Evolutionary conservation across 805 yeast species (phyloP).

Genomic region (Clavispora vitiphila): DNA sequence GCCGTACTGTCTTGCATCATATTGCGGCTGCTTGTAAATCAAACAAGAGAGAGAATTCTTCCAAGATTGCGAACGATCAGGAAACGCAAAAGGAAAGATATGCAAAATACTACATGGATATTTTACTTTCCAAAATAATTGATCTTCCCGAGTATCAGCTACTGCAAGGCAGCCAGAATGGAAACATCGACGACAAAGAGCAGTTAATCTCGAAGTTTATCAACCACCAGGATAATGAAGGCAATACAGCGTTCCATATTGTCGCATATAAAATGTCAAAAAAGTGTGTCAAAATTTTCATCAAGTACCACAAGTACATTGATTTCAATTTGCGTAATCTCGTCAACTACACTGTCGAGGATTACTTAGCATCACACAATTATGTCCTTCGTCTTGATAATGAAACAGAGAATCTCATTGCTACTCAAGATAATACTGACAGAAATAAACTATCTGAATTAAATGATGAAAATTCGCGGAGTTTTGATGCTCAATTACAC

Average conservation of each 20-base stretch:
- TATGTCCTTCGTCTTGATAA: constrained; percentile 21
- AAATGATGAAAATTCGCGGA: constrained; percentile 16
- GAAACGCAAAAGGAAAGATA: constrained; percentile 25
- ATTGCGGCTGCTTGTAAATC: constrained; percentile 27
- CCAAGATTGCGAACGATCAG: constrained; percentile 4
- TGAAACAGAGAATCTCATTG: constrained; percentile 4
- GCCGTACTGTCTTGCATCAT: constrained; percentile 40
- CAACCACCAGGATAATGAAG: constrained; percentile 87
- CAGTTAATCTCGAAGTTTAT: constrained; percentile 46
- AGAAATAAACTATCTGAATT: constrained; percentile 2
- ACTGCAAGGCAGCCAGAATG: constrained; percentile 12
- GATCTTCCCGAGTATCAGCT: constrained; percentile 23
- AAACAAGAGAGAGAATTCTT: constrained; percentile 4
- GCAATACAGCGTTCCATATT: constrained; percentile 91
- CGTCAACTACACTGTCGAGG: constrained; percentile 23
- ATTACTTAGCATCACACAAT: constrained; percentile 25
- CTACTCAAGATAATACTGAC: background rate
- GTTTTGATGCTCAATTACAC: constrained; percentile 35
- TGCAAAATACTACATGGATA: constrained; percentile 36
- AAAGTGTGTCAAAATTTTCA: constrained; percentile 21
- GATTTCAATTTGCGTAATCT: constrained; percentile 22
- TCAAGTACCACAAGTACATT: constrained; percentile 20
- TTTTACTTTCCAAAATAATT: constrained; percentile 29
- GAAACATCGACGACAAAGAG: constrained; percentile 16
- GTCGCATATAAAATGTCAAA: constrained; percentile 50